Conservation (phyloP, 106 monocot species). For the Ottelia alismoides region DNA sequence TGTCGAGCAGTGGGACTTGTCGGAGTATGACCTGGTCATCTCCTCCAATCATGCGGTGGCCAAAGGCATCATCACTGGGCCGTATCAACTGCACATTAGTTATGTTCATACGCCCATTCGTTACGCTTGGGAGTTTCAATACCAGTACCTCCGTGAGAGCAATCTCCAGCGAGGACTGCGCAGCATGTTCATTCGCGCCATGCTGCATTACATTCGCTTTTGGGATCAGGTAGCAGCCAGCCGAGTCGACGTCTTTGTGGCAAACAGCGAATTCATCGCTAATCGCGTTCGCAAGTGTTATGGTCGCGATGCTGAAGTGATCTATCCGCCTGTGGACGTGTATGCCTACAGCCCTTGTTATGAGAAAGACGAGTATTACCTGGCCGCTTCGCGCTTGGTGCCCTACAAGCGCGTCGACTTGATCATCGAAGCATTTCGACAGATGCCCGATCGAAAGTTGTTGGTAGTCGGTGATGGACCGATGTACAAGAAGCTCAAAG, state of each 20-base stretch:
- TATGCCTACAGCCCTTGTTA: not conserved
- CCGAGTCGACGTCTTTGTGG: not conserved
- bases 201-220: not conserved
- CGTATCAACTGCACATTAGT: not conserved
- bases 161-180: not conserved
- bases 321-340: not conserved
- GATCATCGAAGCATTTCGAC: not conserved
- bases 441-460: not conserved
- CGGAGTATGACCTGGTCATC: not conserved
- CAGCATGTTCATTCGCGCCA: not conserved
- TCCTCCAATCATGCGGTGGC: not conserved
- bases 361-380: not conserved
- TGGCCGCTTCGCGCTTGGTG: not conserved
- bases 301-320: not conserved
- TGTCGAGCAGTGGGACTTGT: not conserved
- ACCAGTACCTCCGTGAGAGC: not conserved
- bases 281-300: not conserved
- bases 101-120: not conserved
- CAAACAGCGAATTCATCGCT: not conserved
- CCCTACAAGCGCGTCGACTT: not conserved
- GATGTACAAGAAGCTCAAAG: not conserved
- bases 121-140: not conserved
- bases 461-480: not conserved
- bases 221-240: not conserved
- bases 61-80: not conserved